These are phyloP conservation scores for Penicillium vulpinum DNA, from an alignment of 2,329 filamentous ascomycete species.

Conservation along the genomic window DNA sequence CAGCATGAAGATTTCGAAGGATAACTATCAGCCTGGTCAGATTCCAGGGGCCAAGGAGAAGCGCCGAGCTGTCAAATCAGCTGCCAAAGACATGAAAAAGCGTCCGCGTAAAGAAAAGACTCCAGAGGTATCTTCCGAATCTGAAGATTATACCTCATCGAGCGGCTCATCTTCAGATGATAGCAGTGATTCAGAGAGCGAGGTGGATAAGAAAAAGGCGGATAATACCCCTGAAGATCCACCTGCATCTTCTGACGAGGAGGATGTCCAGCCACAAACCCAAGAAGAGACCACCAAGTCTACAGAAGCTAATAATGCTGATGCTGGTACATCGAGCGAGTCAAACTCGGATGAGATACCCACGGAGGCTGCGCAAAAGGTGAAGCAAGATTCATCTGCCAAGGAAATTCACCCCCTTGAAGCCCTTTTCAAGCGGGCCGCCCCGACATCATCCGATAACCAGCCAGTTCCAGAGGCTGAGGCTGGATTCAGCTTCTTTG, in stretches of 20 bases:
- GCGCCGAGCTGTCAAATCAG: conserved; percentile 16
- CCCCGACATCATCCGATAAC: conserved; percentile 42
- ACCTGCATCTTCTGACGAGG: conserved; percentile 29
- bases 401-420: conserved; percentile 80
- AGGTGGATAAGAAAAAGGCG: conserved; percentile 20
- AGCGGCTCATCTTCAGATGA: conserved; percentile 36
- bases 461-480: conserved; percentile 45
- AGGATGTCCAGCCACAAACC: conserved; percentile 14
- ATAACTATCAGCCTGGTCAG: conserved; percentile 33
- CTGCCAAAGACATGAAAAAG: conserved; percentile 6
- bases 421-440: conserved; percentile 79
- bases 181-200: conserved; percentile 28
- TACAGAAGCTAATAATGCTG: conserved; percentile 8
- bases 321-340: neutral
- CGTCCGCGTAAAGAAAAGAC: conserved; percentile 14
- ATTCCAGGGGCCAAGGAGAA: conserved; percentile 35
- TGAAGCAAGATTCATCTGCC: conserved; percentile 35
- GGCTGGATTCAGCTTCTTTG: conserved; percentile 79
- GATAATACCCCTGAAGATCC: conserved; percentile 21
- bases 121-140: conserved; percentile 22
- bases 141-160: conserved; percentile 40
- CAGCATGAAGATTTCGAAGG: conserved; percentile 32
- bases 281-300: conserved; percentile 7
- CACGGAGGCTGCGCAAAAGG: conserved; percentile 12
- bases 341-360: conserved; percentile 11